Base-by-base conservation (phyloP, 805 yeast genomes). In the Spathaspora hagerdaliae region DNA sequence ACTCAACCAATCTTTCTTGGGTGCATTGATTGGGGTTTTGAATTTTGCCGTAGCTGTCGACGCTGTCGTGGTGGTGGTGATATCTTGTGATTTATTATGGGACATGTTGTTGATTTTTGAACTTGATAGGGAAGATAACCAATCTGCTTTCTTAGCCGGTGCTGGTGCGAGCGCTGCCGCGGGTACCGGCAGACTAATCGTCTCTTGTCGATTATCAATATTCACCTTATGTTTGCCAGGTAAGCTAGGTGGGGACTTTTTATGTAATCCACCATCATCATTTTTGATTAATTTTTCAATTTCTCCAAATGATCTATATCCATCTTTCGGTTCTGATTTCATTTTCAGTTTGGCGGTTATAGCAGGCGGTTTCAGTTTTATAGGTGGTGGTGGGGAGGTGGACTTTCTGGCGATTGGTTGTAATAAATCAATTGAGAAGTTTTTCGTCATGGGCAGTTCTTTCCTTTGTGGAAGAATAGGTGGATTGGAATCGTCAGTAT, bases 261-360 rank as follows among this genome's bases (percentile, higher is more conserved):
- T 27, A 9, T 29, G 12, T 3, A 29, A 29, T 15, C 31, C 38
- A 2, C 27, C 35, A 4, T 27, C 10, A 4, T 27, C 44, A 19
- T 36, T 12, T 41, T 52, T 51, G 26, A 61, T 60, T 6, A 52
- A 47, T 2, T 42, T 33, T 42, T 62, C 65, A 31, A 61, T 50
- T 5, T 58, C 57, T 3, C 53, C 36, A 41, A 61, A 61, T 7
- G 63, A 55, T 15, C 52, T 40, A 38, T 51, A 51, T 19, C 42
- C 39, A 19, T 27, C 26, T 7, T 31, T 26, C 9, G 31, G 38
- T 26, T n/a, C 35, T 11, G 34, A 14, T 12, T 11, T 11, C 13
- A 15, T 7, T 4, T 15, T 27, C 32, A 11, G 5, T 15, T n/a
- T 9, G 54, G 54, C 42, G 42, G 48, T 7, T 54, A 47, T 11